phyloP scores from a whole-genome alignment of 495 filamentous ascomycete genomes.

The Penicillium canescens region DNA sequence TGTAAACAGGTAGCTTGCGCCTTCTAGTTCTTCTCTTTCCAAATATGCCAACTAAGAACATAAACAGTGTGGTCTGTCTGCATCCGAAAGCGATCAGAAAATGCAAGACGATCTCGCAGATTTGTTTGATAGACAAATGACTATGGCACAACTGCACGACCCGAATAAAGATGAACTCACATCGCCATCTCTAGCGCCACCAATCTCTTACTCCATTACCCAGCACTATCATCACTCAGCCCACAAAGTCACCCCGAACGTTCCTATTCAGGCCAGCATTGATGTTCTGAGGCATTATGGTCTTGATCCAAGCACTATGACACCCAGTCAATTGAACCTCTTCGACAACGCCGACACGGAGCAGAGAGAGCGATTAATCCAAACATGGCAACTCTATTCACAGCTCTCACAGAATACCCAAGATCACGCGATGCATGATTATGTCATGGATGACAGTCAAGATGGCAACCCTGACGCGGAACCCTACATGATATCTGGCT shows the following conservation, averaged over 20 bases:
- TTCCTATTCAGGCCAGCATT: not conserved
- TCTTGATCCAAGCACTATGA: slow-evolving; percentile 55
- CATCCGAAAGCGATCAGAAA: slow-evolving; percentile 47
- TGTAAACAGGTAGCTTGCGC: slow-evolving; percentile 36
- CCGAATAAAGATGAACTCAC: slow-evolving; percentile 3
- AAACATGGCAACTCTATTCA: slow-evolving; percentile 66
- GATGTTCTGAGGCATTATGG: slow-evolving; percentile 49
- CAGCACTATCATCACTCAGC: slow-evolving; percentile 77
- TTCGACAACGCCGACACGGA: slow-evolving; percentile 59
- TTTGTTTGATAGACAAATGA: slow-evolving; percentile 68
- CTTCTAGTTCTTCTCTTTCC: not conserved
- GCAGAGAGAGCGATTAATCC: slow-evolving; percentile 59
- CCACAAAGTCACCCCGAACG: slow-evolving; percentile 40
- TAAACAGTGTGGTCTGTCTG: slow-evolving; percentile 38
- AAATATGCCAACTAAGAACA: slow-evolving; percentile 15
- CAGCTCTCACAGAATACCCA: slow-evolving; percentile 31
- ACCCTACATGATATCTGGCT: slow-evolving; percentile 72
- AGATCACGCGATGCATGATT: slow-evolving; percentile 52
- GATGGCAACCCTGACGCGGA: slow-evolving; percentile 47
- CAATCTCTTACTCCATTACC: slow-evolving; percentile 64
- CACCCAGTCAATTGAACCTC: slow-evolving; percentile 57
- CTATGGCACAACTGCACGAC: slow-evolving; percentile 20
- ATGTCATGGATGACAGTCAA: slow-evolving; percentile 29
- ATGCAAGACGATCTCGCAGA: slow-evolving; percentile 64
- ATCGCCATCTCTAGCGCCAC: slow-evolving; percentile 24